phyloP scores from a whole-genome alignment of 1,284 basidiomycete species.

The Tilletia horrida region DNA sequence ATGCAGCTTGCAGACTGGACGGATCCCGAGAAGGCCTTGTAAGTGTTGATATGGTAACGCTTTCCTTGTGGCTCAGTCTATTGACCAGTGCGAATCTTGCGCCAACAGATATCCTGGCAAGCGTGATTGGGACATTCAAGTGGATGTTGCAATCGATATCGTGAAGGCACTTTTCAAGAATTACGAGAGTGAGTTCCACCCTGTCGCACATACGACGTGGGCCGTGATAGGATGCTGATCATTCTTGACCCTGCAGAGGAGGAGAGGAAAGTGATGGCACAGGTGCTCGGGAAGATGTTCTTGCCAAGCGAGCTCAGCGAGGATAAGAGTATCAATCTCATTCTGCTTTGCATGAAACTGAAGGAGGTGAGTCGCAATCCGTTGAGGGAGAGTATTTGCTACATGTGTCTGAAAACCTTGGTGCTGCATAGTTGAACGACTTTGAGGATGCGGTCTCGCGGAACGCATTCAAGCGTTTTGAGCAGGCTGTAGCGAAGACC shows the following conservation, averaged over 20 bases:
- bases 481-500: constrained; percentile 55
- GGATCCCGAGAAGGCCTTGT: constrained; percentile 77
- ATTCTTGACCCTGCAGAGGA: constrained; percentile 61
- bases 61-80: too few species aligned
- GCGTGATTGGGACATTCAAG: constrained; percentile 66
- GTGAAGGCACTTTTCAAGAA: constrained; percentile 62
- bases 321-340: constrained; percentile 30
- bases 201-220: too few species aligned
- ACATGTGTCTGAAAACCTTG: not conserved
- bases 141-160: constrained; percentile 74
- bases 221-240: not conserved
- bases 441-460: constrained; percentile 64
- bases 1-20: constrained; percentile 89
- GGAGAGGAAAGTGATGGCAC: constrained; percentile 74
- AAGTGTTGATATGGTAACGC: constrained; percentile 53
- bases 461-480: constrained; percentile 71
- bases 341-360: constrained; percentile 31
- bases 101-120: not conserved
- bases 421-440: constrained; percentile 26
- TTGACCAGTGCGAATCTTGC: not conserved
- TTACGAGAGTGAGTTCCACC: constrained; percentile 57
- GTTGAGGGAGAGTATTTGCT: too few species aligned
- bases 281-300: constrained; percentile 73
- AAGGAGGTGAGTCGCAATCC: constrained; percentile 18
- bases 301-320: constrained; percentile 67